Base-by-base conservation (phyloP, 139 green algal genomes). In the Penium margaritaceum region DNA sequence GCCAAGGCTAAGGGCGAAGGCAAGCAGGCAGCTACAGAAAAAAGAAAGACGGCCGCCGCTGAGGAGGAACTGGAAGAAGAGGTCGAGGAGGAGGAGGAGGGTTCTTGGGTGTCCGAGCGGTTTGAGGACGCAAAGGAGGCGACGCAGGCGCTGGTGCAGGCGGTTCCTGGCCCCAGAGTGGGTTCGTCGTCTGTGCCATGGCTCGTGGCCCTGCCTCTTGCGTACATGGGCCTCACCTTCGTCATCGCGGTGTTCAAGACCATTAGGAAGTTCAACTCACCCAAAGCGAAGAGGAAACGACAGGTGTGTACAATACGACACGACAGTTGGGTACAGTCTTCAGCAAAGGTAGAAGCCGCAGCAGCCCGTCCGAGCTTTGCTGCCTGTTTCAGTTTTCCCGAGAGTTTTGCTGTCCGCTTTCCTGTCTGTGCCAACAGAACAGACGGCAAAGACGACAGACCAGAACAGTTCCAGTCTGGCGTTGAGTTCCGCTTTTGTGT, bases 1-100 rank as follows among this genome's bases (percentile, higher is more conserved):
- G n/a, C n/a, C n/a, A n/a, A n/a, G n/a, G n/a, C n/a, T n/a, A n/a
- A n/a, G n/a, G n/a, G n/a, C n/a, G n/a, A n/a, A n/a, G n/a, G n/a
- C n/a, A n/a, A n/a, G n/a, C n/a, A n/a, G n/a, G n/a, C n/a, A n/a
- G n/a, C n/a, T n/a, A n/a, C n/a, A n/a, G n/a, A n/a, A n/a, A 60
- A 60, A 60, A 60, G 30, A 24, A 60, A 60, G 51, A 60, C 29
- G 55, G 9, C 55, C 6, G 27, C 29, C 24, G 66, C 51, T 53
- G 63, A 66, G 68, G 55, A 70, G n/a, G 70, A 72, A 9, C 57
- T 70, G n/a, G 53, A 77, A 32, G 68, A 68, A n/a, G 68, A 76
- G 27, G 47, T 68, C 2, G 70, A 71, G 70, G 70, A 77, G 15
- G 55, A 77, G n/a, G 70, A 63, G 70, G 44, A 67, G 33, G 27